These are phyloP conservation scores for Skeletonema menzelii DNA, from an alignment of 108 stramenopile genomes.

Conservation along the genomic window DNA sequence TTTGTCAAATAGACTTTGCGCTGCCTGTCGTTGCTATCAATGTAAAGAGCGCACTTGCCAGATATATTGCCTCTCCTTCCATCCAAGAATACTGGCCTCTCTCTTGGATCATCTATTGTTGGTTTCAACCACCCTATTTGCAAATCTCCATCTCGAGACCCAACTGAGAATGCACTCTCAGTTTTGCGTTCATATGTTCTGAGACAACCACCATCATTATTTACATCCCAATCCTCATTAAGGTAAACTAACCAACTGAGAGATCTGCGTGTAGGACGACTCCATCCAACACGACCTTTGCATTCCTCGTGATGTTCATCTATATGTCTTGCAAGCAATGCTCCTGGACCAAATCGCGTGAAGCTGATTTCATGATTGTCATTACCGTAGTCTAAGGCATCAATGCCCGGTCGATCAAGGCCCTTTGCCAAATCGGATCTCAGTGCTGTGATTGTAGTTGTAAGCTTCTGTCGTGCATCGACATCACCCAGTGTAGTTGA, in stretches of 20 bases:
- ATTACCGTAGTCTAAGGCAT: constrained; percentile 32
- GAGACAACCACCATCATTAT: constrained; percentile 47
- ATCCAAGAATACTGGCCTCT: constrained; percentile 70
- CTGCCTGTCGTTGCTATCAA: constrained; percentile 16
- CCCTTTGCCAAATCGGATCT: constrained; percentile 47
- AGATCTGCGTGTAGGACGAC: constrained; percentile 53
- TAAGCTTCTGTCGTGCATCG: constrained; percentile 30
- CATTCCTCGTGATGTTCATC: constrained; percentile 80
- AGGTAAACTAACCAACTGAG: constrained; percentile 71
- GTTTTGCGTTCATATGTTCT: constrained; percentile 50
- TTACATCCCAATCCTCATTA: constrained; percentile 62
- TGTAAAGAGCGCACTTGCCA: constrained; percentile 59
- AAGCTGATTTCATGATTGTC: constrained; percentile 63
- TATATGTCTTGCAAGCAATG: constrained; percentile 57
- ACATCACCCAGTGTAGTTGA: constrained; percentile 31
- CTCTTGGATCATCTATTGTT: constrained; percentile 31
- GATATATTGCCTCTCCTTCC: constrained; percentile 36
- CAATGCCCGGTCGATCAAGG: constrained; percentile 53
- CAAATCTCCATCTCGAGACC: constrained; percentile 51
- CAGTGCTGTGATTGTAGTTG: constrained; percentile 29
- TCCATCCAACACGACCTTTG: constrained; percentile 61
- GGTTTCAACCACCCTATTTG: constrained; percentile 68
- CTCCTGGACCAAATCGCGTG: constrained; percentile 67
- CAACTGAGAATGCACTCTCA: constrained; percentile 16
- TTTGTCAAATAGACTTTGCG: constrained; percentile 44